These are phyloP conservation scores for Penicillium capsulatum DNA, from an alignment of 2,329 filamentous ascomycete species.

Conservation along the genomic window DNA sequence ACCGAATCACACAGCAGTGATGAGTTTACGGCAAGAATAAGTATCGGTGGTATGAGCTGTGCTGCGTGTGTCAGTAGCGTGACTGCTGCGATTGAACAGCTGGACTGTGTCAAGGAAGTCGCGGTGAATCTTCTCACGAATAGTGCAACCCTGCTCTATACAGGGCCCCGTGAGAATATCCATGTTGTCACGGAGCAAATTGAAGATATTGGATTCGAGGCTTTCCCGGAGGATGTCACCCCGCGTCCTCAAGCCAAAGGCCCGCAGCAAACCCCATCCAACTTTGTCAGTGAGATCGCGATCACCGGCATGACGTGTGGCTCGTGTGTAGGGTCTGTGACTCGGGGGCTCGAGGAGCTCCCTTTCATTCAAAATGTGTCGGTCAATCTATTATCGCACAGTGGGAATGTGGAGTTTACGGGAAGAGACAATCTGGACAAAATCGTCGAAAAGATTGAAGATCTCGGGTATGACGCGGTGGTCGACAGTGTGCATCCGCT, in stretches of 20 bases:
- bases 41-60: constrained; percentile 71
- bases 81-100: constrained; percentile 55
- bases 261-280: constrained; percentile 4
- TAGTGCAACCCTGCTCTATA: constrained; percentile 60
- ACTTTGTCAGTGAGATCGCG: constrained; percentile 45
- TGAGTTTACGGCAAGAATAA: constrained; percentile 33
- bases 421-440: constrained; percentile 44
- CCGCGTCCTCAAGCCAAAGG: constrained; percentile 7
- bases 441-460: constrained; percentile 51
- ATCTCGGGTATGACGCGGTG: constrained; percentile 62
- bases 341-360: constrained; percentile 44
- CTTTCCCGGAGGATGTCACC: constrained; percentile 37
- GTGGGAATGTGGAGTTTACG: constrained; percentile 47
- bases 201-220: constrained; percentile 49
- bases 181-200: constrained; percentile 47
- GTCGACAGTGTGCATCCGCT: constrained; percentile 46
- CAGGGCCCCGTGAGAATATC: constrained; percentile 45
- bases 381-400: constrained; percentile 51
- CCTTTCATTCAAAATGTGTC: constrained; percentile 47
- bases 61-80: constrained; percentile 64
- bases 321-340: constrained; percentile 51
- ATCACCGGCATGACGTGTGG: constrained; percentile 58
- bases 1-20: constrained; percentile 4
- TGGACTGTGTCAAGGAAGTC: constrained; percentile 56
- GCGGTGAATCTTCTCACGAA: constrained; percentile 64